Conservation (phyloP, 2,329 filamentous ascomycete genomes). For the Monosporascus cannonballus region DNA sequence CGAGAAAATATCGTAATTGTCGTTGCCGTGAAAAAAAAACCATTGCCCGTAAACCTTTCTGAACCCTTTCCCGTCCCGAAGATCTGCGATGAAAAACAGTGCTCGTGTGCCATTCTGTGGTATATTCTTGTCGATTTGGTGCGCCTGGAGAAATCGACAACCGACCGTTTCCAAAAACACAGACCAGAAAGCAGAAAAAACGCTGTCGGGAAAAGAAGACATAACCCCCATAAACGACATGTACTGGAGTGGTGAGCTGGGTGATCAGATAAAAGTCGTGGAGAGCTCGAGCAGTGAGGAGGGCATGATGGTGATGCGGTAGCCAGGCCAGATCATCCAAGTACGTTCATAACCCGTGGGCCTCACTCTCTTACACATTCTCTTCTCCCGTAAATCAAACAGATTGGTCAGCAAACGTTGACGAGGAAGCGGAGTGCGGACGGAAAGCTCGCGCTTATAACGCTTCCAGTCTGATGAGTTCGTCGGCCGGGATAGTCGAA, state of each 20-base stretch:
- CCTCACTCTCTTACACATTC: slow-evolving; percentile 19
- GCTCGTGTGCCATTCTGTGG: background rate
- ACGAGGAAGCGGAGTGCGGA: slow-evolving; percentile 40
- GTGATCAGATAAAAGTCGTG: background rate
- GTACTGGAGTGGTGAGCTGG: background rate
- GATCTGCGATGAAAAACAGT: background rate
- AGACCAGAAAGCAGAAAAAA: background rate
- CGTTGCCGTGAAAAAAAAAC: background rate
- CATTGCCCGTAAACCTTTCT: background rate
- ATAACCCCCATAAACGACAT: background rate
- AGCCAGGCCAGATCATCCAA: slow-evolving; percentile 10
- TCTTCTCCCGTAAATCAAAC: slow-evolving; percentile 36
- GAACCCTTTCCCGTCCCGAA: background rate
- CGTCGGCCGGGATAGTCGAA: slow-evolving; percentile 22
- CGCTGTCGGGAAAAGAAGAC: background rate
- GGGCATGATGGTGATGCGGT: background rate
- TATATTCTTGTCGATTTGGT: background rate
- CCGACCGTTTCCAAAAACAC: background rate
- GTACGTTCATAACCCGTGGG: slow-evolving; percentile 13
- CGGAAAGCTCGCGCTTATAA: slow-evolving; percentile 38
- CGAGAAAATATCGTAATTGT: background rate
- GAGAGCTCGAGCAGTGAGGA: background rate
- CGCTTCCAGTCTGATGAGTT: slow-evolving; percentile 46
- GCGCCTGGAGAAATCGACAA: background rate
- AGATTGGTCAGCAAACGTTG: slow-evolving; percentile 45